Percentiles rank a stretch among this genome's conserved stretches.
Conservation (phyloP, 768 basidiomycete genomes). For the Aureoboletus auriporus region DNA sequence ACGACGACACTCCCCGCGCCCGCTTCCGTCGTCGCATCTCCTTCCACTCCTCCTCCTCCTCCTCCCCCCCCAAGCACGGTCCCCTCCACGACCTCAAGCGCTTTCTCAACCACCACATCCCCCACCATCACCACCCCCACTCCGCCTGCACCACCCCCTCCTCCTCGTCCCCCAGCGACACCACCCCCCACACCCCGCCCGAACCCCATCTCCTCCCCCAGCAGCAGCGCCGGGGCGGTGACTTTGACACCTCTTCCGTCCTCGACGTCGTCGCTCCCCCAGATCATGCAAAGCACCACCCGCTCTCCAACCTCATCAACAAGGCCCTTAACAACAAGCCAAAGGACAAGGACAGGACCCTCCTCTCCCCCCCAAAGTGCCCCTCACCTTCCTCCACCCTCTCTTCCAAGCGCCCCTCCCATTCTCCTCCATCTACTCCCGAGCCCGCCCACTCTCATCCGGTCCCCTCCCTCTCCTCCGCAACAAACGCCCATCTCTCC, state of each 20-base stretch:
- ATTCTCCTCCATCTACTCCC: slow-evolving; percentile 22
- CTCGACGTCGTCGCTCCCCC: slow-evolving; percentile 25
- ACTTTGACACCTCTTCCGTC: slow-evolving; percentile 34
- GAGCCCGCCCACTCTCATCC: slow-evolving; percentile 29
- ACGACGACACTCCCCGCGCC: slow-evolving; percentile 13
- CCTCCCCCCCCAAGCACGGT: slow-evolving; percentile 41
- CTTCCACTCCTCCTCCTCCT: slow-evolving; percentile 16
- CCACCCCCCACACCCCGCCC: slow-evolving; percentile 23
- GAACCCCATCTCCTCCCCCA: slow-evolving; percentile 32
- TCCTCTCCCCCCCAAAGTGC: slow-evolving; percentile 18
- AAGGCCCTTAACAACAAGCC: slow-evolving; percentile 32
- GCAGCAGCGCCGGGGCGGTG: slow-evolving; percentile 32
- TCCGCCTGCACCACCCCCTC: slow-evolving; percentile 22
- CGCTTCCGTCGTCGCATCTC: slow-evolving; percentile 28
- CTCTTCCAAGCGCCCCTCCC: slow-evolving; percentile 27
- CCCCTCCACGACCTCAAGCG: slow-evolving; percentile 91
- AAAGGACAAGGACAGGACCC: slow-evolving; percentile 14
- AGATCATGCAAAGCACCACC: slow-evolving; percentile 20
- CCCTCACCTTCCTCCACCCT: slow-evolving; percentile 31
- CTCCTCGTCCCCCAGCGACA: slow-evolving; percentile 24
- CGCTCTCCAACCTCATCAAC: slow-evolving; percentile 32
- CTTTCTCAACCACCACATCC: slow-evolving; percentile 90
- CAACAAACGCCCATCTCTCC: slow-evolving; percentile 86
- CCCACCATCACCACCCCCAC: slow-evolving; percentile 29
- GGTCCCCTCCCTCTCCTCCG: slow-evolving; percentile 66